phyloP scores from a whole-genome alignment of 345 rosid genomes.

The Hibiscus trionum region DNA sequence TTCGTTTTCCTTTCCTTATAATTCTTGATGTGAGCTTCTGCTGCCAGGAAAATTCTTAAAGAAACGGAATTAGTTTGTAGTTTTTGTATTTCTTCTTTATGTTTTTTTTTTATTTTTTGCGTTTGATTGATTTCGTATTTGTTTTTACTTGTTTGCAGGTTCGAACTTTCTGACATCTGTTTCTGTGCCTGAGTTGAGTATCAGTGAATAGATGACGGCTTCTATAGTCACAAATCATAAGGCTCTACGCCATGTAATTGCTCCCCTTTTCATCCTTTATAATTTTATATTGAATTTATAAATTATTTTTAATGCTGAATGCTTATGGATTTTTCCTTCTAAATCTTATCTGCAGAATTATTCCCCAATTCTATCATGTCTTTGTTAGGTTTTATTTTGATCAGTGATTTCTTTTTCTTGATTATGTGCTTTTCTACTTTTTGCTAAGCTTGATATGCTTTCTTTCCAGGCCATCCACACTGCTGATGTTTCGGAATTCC shows the following conservation, averaged over 20 bases:
- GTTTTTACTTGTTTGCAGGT: too few relatives aligned
- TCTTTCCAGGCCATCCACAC: slow-evolving; percentile 25
- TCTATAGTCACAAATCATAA: not conserved
- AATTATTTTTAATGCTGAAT: not conserved
- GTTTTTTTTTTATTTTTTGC: too few relatives aligned
- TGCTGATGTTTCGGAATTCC: slow-evolving; percentile 19
- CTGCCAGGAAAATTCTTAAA: not conserved
- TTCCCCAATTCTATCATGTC: not conserved
- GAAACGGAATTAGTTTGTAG: not conserved
- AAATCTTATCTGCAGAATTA: not conserved
- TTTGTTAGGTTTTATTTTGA: not conserved
- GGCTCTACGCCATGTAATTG: not conserved
- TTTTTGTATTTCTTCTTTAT: not conserved
- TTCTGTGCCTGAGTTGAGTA: not conserved
- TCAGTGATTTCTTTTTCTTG: not conserved
- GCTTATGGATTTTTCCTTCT: not conserved
- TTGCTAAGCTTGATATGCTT: not conserved
- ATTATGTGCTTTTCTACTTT: not conserved
- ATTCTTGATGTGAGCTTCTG: not conserved
- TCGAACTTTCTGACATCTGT: not conserved
- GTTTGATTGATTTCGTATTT: not conserved
- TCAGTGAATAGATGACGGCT: slow-evolving; percentile 1
- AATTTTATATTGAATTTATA: not conserved
- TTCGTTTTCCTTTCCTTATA: not conserved
- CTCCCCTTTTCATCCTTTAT: not conserved